Evolutionary conservation across 2,329 filamentous ascomycete genomes (phyloP).

Genomic region (Bipolaris sorokiniana): DNA sequence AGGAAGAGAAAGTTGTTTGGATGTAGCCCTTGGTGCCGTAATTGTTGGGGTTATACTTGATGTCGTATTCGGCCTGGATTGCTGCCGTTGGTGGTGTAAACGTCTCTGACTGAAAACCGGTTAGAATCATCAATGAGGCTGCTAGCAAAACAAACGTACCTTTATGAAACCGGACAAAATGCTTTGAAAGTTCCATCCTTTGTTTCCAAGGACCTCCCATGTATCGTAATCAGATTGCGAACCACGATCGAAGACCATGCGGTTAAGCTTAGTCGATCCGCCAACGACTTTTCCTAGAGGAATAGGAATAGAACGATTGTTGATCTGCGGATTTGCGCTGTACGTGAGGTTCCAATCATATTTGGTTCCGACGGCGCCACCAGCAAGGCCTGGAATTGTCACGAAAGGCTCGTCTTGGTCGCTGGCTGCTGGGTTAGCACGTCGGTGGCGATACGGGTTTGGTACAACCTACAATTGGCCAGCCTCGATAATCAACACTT

Average conservation of each 20-base stretch:
- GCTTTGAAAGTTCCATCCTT: constrained; percentile 36
- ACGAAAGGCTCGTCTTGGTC: constrained; percentile 31
- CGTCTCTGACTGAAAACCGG: constrained; percentile 22
- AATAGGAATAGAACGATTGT: constrained; percentile 20
- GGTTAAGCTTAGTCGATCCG: constrained; percentile 49
- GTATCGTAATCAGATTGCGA: constrained; percentile 40
- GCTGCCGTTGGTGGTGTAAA: constrained; percentile 26
- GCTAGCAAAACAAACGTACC: constrained; percentile 5
- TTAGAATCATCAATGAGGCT: constrained; percentile 6
- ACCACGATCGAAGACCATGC: constrained; percentile 42
- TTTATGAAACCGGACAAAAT: constrained; percentile 38
- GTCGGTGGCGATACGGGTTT: background rate
- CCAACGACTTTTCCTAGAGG: constrained; percentile 31
- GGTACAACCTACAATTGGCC: constrained; percentile 25
- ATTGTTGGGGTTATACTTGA: constrained; percentile 19
- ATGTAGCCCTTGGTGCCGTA: constrained; percentile 27
- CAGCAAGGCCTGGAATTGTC: constrained; percentile 34
- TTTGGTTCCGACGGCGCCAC: constrained; percentile 31
- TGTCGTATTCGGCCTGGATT: constrained; percentile 29
- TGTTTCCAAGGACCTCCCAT: constrained; percentile 34
- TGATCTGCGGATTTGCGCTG: constrained; percentile 16
- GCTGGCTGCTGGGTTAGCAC: constrained; percentile 16
- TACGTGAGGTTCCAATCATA: constrained; percentile 37
- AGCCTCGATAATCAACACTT: constrained; percentile 33
- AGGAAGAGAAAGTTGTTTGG: constrained; percentile 27